Base-by-base conservation (phyloP, 805 yeast genomes). In the Wickerhamiella sorbophila region DNA sequence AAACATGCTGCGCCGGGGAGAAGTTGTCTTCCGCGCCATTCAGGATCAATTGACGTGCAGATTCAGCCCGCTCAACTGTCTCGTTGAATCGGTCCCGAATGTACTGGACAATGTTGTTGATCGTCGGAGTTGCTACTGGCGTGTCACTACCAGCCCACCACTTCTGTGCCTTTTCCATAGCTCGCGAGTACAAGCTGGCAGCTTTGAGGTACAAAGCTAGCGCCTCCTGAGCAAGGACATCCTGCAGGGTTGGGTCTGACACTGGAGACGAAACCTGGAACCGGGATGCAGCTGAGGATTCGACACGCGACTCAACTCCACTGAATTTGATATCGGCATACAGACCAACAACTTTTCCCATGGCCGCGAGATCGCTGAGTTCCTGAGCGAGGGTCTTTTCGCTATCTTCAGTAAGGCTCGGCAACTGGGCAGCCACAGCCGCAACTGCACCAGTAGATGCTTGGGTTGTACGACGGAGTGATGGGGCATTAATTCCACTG, bases 281-380 rank as follows among this genome's bases (percentile, higher is more conserved):
- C 16, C 26, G 38, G 29, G 38, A 34, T 9, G 10, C 38, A 17
- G 35, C 5, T 12, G 27, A 24, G 3, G 26, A 27, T 10, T 18
- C 20, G 17, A 17, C 8, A 5, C 37, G 37, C 29, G 37, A 15
- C 17, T 48, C 50, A 9, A 26, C 38, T 5, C 38, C 96, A 33
- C 79, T 70, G 53, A 79, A 84, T 60, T 91, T 91, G 21, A 85
- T 86, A 50, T 86, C 95, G 0, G 96, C 97, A 64, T 79, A 86
- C 26, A 85, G 66, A 48, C 78, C 76, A 17, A 91, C 77, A 0
- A 94, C 94, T 55, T 86, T 91, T 0, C 95, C 85, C 63, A 85
- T 86, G 1, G 95, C 85, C 2, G 94, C 85, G 36, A 85, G 63
- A 1, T 75, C 67, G 57, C 86, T 95, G 45, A 87, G 64, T 42